phyloP scores from a whole-genome alignment of 75 land plant species.

The Pseudotsuga menziesii region DNA sequence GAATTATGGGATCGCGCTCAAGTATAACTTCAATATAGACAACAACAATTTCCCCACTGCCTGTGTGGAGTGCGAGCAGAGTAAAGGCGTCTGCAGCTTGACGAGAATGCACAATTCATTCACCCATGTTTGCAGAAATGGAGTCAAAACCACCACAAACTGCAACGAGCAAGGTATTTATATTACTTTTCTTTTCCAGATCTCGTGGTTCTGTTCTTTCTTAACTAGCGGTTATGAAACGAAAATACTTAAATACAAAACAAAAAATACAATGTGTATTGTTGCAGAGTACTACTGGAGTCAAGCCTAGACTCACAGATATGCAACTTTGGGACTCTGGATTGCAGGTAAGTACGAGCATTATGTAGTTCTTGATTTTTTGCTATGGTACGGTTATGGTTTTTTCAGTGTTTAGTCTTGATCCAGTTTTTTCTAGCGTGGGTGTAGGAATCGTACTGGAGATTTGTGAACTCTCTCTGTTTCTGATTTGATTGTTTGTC shows the following conservation, averaged over 20 bases:
- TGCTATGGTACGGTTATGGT: background rate
- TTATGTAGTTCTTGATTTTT: background rate
- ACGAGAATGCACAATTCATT: conserved; percentile 5
- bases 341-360: background rate
- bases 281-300: background rate
- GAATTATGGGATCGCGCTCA: conserved; percentile 16
- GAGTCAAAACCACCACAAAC: conserved; percentile 19
- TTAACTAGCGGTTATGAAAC: background rate
- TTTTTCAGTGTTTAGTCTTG: too few species aligned
- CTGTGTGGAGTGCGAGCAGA: conserved; percentile 13
- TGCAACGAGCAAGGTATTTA: conserved; percentile 10
- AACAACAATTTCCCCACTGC: conserved; percentile 3
- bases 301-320: background rate
- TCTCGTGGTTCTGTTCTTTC: background rate
- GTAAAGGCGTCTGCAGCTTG: conserved; percentile 19
- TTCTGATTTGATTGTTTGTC: too few species aligned
- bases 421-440: too few species aligned
- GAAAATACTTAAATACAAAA: background rate
- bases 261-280: background rate
- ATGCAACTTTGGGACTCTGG: background rate
- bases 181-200: background rate
- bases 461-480: too few species aligned
- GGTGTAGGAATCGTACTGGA: too few species aligned
- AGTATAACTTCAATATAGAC: conserved; percentile 7
- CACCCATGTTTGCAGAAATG: conserved; percentile 20